Evolutionary conservation across 257 asterid species (phyloP), one percentile per base, ranked within the genome.

Genomic region (Capsicum pubescens): DNA sequence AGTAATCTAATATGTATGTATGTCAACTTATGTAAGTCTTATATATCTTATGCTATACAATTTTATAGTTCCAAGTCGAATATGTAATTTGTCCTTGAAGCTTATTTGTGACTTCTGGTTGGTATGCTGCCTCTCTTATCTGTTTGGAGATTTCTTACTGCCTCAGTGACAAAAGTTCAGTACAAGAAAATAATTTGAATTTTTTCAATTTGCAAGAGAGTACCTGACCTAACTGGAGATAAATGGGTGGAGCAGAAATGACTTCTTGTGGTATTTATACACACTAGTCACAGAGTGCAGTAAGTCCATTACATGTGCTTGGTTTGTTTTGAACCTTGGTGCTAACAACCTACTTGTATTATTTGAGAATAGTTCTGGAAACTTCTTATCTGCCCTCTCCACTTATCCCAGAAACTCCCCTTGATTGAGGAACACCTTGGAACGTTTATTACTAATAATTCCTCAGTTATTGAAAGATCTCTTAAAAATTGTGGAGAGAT

Each of bases 261-360:
- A 67, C 92, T 50, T 91, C 97, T 12, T 95, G 98, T 87, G 99
- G 99, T 84, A 98, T 97, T 83, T 98, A 98, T 36, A 93, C 99
- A 21, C 98, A 97, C 89, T 97, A 90, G 85, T 81, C 95, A 39
- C 86, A 82, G 26, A 81, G 77, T 61, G 70, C 84, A 89, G 99
- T 94, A 69, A 58, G 90, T 85, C 81, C 80, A 61, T 26, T 84
- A 69, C 32, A 44, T 54, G 3, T 14, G 50, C 50, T 8, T 26
- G 32, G 26, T 76, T 76, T 76, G 64, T 54, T 13, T 77, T 54
- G 82, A 15, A 77, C 16, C 21, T 50, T 13, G 64, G 46, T 76
- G 19, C 82, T 64, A 14, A 54, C 46, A 54, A 26, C 84, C 66
- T 85, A 86, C 66, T 82, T 46, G 52, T 63, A 19, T 70, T 76